Base-by-base conservation (phyloP, 225 moss, liverwort and hornwort genomes). In the Antitrichia curtipendula region DNA sequence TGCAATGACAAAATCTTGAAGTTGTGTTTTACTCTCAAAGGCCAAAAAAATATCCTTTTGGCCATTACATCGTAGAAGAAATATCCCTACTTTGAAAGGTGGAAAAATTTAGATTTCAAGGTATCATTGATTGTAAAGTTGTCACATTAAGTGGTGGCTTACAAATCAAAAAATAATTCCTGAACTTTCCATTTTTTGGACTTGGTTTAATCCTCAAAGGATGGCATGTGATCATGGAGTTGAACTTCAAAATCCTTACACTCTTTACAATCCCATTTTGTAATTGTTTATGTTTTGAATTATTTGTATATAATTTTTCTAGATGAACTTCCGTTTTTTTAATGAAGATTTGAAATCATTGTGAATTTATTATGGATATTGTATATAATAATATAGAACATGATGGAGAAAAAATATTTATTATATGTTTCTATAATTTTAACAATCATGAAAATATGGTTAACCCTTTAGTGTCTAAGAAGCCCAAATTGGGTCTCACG, bases 131-230 rank as follows among this genome's bases (percentile, higher is more conserved):
- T 47, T 73, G 45, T 17, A 45, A 71, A 72, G 7, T 2, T 21
- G 50, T 3, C 3, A 21, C 8, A 50, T 73, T 29, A 4, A 31
- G 1, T 47, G 2, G 29, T 12, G 1, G 2, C 7, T 31, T 12
- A 18, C 19, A 31, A 3, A 47, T 50, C 3, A 22, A 75, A 70
- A 34, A 13, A 22, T 3, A 13, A 5, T 12, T 75, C 0, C 50
- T 50, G 8, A 50, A 32, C 0, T 12, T 4, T 4, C 8, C 0
- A n/a, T n/a, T n/a, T n/a, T n/a, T n/a, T 21, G 4, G 1, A 21
- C 8, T 50, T 75, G 13, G 34, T 50, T 75, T 34, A 50, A 49
- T 8, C 3, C 12, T 50, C 0, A 49, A 19, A 45, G 1, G 4
- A 20, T 1, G 1, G 50, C 3, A 3, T 50, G 21, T 32, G 3